Evolutionary conservation across 1,139 yeast genomes (phyloP), one percentile per base, ranked within the genome.

Genomic region (Kurtzmaniella quercitrusa): DNA sequence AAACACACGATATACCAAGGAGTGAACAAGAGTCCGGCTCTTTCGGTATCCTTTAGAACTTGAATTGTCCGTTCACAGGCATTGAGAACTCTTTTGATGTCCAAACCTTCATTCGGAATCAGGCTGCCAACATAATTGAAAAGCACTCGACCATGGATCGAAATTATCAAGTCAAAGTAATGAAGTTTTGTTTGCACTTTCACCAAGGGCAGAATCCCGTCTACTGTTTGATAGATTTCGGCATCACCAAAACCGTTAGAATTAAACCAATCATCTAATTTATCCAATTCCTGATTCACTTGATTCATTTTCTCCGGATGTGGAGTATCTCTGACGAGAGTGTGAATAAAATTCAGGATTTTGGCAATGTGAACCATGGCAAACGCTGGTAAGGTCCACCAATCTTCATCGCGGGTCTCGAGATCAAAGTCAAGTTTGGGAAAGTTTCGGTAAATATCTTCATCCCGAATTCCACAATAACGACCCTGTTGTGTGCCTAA

Each of bases 1-100:
- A 74, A 60, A 38, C 82, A 56, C 15, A 66, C 68, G 39, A 69
- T 51, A 68, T 79, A 76, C 87, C 87, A 81, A 2, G 85, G 84
- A 1, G 73, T 58, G 43, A 59, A 66, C 4, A 76, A 50, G 4
- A 56, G 45, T 20, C 67, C 61, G 2, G 68, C 66, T n/a, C 63
- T 56, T 18, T 67, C 60, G 21, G 72, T 52, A 39, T 63, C 59
- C 28, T 60, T 55, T 26, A 73, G 50, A 2, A 73, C 52, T n/a
- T 59, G 60, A 5, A 74, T 47, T 1, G 69, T 58, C 9, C 70
- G 65, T 22, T 59, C 55, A 46, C 70, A 65, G n/a, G 74, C 59
- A 23, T 59, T 60, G 2, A 75, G 35, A 3, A 76, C 64, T 50
- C 60, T 49, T 20, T 62, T 65, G 17, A 67, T 45, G 44, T 61